Evolutionary conservation across 257 asterid species (phyloP).

Genomic region (Ballota nigra): DNA sequence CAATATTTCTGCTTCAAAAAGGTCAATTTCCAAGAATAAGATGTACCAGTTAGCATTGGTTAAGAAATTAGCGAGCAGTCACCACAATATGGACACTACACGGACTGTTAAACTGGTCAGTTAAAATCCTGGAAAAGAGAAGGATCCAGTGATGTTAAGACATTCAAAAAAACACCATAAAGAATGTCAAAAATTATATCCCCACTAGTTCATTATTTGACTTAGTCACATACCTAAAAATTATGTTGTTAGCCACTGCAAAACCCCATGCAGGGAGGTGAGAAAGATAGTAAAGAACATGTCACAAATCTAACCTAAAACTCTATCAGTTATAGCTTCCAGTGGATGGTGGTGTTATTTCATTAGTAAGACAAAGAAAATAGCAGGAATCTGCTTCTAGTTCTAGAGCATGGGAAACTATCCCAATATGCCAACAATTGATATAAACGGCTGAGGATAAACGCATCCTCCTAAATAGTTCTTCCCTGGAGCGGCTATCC

Average conservation of each 20-base stretch:
- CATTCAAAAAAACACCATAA: slow-evolving; percentile 15
- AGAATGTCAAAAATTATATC: slow-evolving; percentile 3
- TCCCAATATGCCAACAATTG: slow-evolving; percentile 8
- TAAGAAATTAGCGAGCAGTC: slow-evolving; percentile 73
- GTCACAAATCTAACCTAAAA: not conserved
- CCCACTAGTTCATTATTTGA: slow-evolving; percentile 5
- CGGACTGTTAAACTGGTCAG: slow-evolving; percentile 53
- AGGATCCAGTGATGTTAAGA: slow-evolving; percentile 27
- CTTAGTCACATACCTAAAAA: slow-evolving; percentile 11
- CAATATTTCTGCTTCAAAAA: slow-evolving; percentile 99
- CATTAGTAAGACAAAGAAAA: slow-evolving; percentile 12
- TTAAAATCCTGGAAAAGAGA: slow-evolving; percentile 29
- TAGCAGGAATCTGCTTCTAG: not conserved
- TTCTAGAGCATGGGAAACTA: slow-evolving; percentile 5
- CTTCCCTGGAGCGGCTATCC: slow-evolving; percentile 1
- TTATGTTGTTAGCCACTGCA: slow-evolving; percentile 29
- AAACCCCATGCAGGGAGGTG: slow-evolving; percentile 9
- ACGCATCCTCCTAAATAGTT: slow-evolving; percentile 13
- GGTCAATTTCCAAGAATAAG: slow-evolving; percentile 98
- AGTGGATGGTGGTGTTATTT: slow-evolving; percentile 9
- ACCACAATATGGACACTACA: slow-evolving; percentile 76
- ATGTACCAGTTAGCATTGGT: slow-evolving; percentile 97
- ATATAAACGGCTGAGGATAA: not conserved
- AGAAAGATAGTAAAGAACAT: not conserved
- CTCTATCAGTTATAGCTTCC: slow-evolving; percentile 9